Evolutionary conservation across 495 filamentous ascomycete species (phyloP).

Genomic region (Penicillium coffeae): DNA sequence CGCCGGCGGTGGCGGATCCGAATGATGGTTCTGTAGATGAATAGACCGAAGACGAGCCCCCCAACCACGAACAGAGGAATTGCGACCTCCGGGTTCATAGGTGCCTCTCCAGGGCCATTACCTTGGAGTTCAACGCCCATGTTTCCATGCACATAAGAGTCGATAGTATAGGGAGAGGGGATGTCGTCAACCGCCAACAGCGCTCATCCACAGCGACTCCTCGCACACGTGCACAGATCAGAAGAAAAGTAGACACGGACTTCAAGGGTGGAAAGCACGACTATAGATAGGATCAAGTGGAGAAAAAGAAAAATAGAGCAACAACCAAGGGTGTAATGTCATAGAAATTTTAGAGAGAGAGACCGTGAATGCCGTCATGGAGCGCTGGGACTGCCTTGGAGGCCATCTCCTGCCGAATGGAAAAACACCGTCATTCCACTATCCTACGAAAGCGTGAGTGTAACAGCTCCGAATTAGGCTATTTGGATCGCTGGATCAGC

Average conservation of each 20-base stretch:
- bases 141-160: constrained; percentile 12
- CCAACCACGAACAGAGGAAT: constrained; percentile 33
- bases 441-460: constrained; percentile 14
- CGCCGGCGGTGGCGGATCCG: constrained; percentile 28
- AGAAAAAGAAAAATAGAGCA: constrained; percentile 3
- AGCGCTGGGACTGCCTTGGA: constrained; percentile 11
- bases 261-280: constrained; percentile 1
- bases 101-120: constrained; percentile 24
- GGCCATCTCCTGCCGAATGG: constrained; percentile 8
- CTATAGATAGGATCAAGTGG: constrained; percentile 6
- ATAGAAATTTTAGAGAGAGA: neutral
- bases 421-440: constrained; percentile 13
- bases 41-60: constrained; percentile 23
- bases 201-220: constrained; percentile 13
- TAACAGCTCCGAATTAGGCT: constrained; percentile 21
- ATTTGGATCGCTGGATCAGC: neutral
- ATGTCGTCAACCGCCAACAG: constrained; percentile 14
- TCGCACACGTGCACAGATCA: constrained; percentile 11
- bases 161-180: neutral
- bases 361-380: constrained; percentile 27
- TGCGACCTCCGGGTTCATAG: constrained; percentile 37
- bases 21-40: constrained; percentile 22
- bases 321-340: neutral
- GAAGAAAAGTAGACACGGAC: neutral
- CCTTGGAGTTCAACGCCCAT: constrained; percentile 31